Base-by-base conservation (phyloP, 2,329 filamentous ascomycete species). In the Fusarium sp. region DNA sequence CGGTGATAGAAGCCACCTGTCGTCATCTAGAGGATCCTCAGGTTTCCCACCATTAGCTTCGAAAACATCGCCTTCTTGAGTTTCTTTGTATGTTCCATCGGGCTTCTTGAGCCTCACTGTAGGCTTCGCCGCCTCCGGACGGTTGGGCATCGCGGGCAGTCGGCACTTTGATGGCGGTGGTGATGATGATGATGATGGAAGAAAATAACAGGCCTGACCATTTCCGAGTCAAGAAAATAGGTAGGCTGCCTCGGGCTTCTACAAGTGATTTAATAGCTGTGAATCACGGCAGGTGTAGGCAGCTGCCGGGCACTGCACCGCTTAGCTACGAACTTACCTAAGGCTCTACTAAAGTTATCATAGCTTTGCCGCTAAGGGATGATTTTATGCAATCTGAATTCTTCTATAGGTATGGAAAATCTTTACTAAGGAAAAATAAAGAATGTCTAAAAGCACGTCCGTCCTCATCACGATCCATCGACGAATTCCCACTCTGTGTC, bases 311-410 rank as follows among this genome's bases (percentile, higher is more conserved):
- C 34, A 38, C 34, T 38, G 18, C 34, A 38, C 34, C 1, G 34
- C 16, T n/a, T 0, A 6, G 16, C 16, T 4, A 38, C 1, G 0
- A 0, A n/a, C 4, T 38, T 6, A n/a, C 16, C 32, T 38, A 38
- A 38, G 2, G 16, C 5, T n/a, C 9, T 11, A 38, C 9, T 11
- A 38, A 3, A 38, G 5, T n/a, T 0, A 0, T n/a, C 34, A 4
- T 2, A 38, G 0, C 5, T 38, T 11, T 38, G 18, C 10, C 4
- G 12, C 34, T 38, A n/a, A 7, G 34, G 10, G 34, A 38, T 12
- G 18, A n/a, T 38, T 38, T 38, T 6, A 38, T n/a, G 34, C 34
- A 38, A 38, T n/a, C 18, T 38, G 34, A 38, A 38, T 38, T 38
- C 34, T 3, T 38, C 34, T 38, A 7, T 38, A n/a, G n/a, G n/a